Conservation (phyloP, 2,329 filamentous ascomycete species). For the Xylaria sp. region DNA sequence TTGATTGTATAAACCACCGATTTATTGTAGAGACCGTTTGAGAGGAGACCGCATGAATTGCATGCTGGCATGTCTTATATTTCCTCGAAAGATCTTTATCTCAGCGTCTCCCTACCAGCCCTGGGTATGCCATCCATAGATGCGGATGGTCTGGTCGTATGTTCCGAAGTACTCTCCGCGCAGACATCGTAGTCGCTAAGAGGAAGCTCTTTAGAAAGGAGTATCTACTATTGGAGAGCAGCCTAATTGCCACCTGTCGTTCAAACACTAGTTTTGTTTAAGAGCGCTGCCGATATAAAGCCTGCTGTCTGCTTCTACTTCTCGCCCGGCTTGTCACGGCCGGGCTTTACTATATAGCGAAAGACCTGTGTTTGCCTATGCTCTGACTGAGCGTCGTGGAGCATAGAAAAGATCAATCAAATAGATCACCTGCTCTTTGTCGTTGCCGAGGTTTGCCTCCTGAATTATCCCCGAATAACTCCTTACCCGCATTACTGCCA, state of each 20-base stretch:
- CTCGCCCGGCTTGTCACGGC: neutral
- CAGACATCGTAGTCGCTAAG: neutral
- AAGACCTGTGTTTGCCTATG: neutral
- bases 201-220: neutral
- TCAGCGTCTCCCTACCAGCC: neutral
- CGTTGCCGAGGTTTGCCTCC: conserved; percentile 69
- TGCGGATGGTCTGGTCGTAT: neutral
- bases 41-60: neutral
- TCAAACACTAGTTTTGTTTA: neutral
- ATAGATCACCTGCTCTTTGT: conserved; percentile 78
- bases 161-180: neutral
- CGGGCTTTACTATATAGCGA: conserved; percentile 2
- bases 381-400: neutral
- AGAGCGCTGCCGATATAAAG: neutral
- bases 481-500: conserved; percentile 71
- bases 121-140: neutral
- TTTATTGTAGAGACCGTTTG: neutral
- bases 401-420: conserved; percentile 61
- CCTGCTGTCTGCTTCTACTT: neutral
- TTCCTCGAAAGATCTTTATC: neutral
- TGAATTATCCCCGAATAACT: conserved; percentile 72
- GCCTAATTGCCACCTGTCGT: neutral
- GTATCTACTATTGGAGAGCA: neutral
- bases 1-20: neutral
- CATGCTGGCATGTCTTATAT: neutral